Base-by-base conservation (phyloP, 768 basidiomycete species). In the Kwoniella heveanensis region DNA sequence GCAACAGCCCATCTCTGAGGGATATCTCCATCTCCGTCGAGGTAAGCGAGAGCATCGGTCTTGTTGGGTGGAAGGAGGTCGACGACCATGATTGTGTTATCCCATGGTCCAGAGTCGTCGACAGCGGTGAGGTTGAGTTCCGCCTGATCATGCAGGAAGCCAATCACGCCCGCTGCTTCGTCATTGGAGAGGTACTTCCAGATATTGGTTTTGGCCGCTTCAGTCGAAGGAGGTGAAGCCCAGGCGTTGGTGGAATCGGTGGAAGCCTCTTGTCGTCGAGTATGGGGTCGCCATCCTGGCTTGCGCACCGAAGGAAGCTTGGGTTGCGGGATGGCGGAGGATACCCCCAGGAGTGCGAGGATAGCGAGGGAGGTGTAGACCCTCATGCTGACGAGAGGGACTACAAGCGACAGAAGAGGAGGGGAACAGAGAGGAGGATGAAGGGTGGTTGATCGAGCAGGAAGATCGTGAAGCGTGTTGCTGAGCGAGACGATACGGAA, bases 1-100 rank as follows among this genome's bases (percentile, higher is more conserved):
- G 69, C 72, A 22, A 68, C 57, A 17, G 69, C 72, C 54, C 67
- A 73, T 36, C 72, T 51, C 7, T 61, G 57, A n/a, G 72, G 72
- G 19, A 44, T 46, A 13, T 59, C 30, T 1, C 64, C 67, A 0
- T 55, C 52, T 15, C 65, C 62, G 39, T 70, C 67, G 1, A 73
- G 27, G 37, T 66, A 73, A 21, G 49, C n/a, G 30, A 70, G 37
- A 15, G 67, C 67, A 30, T 66, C 65, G 2, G 67, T 67, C 44
- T 71, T 69, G 55, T 67, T 69, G 29, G 64, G 67, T 3, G 47
- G 44, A 19, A 62, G 47, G 22, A 71, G 58, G 22, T 71, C 69
- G 21, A 64, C 57, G n/a, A 64, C 63, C 57, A 64, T 57, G 55
- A 64, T 64, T 4, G 63, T 58, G 30, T 64, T 64, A 24, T 64